A percentile compares a stretch with the other conserved stretches of the same genome.
Evolutionary conservation across 2,329 filamentous ascomycete species (phyloP).

Genomic region (Xylaria digitata): DNA sequence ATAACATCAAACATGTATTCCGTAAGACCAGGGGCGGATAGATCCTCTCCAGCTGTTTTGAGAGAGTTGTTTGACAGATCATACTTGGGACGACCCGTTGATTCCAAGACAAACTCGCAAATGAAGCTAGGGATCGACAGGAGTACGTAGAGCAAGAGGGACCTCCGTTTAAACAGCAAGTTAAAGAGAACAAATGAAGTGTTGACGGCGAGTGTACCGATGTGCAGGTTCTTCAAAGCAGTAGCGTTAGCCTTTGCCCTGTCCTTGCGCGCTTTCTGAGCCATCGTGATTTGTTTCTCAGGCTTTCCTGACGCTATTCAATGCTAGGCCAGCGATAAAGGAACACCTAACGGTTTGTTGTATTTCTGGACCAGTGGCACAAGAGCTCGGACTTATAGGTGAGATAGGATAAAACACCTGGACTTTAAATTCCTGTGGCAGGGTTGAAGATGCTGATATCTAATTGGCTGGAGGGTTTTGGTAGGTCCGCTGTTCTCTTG

Average conservation of each 20-base stretch:
- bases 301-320: background rate
- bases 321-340: background rate
- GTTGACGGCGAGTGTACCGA: slow-evolving; percentile 79
- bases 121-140: slow-evolving; percentile 79
- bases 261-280: slow-evolving; percentile 72
- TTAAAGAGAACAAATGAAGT: slow-evolving; percentile 78
- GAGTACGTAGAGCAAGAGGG: slow-evolving; percentile 74
- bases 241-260: slow-evolving; percentile 81
- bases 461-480: too few relatives aligned
- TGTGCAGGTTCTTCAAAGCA: slow-evolving; percentile 83
- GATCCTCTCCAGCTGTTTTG: slow-evolving; percentile 83
- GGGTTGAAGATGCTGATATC: too few relatives aligned
- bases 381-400: background rate
- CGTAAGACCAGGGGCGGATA: slow-evolving; percentile 86
- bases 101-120: slow-evolving; percentile 88
- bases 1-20: slow-evolving; percentile 98
- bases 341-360: background rate
- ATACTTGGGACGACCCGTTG: slow-evolving; percentile 81
- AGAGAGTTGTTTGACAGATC: slow-evolving; percentile 73
- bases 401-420: background rate
- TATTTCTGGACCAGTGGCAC: slow-evolving; percentile 6
- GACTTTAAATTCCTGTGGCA: too few relatives aligned
- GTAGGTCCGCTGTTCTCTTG: too few relatives aligned
- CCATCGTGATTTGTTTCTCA: slow-evolving; percentile 57
- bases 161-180: slow-evolving; percentile 73